These are phyloP conservation scores for Cucumis melo DNA, from an alignment of 306 rosid genomes.

Conservation along the genomic window DNA sequence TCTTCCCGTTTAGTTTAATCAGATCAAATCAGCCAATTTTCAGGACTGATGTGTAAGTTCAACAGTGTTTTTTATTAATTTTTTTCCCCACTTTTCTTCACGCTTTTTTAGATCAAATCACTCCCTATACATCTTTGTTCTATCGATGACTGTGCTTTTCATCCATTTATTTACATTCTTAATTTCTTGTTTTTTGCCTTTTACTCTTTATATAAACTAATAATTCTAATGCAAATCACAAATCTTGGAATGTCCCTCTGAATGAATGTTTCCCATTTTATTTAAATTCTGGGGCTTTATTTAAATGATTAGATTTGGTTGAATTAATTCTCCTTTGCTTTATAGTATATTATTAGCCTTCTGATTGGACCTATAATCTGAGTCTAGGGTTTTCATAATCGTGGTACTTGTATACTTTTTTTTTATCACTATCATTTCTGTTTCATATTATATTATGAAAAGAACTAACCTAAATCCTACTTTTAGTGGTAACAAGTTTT, in stretches of 20 bases:
- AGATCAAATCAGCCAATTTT: slow-evolving; percentile 8
- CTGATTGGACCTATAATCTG: background rate
- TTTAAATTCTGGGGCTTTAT: background rate
- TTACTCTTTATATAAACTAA: background rate
- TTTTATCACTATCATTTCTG: background rate
- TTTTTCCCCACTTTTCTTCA: background rate
- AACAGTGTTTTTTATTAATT: slow-evolving; percentile 3
- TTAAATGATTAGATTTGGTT: background rate
- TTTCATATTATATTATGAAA: background rate
- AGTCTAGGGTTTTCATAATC: background rate
- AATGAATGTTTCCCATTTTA: background rate
- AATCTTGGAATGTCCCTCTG: background rate
- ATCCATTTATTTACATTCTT: background rate
- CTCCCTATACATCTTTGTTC: background rate
- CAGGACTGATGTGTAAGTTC: slow-evolving; percentile 8
- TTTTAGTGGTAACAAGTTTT: background rate
- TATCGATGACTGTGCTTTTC: background rate
- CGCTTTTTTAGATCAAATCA: background rate
- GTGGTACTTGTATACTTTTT: background rate
- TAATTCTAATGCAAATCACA: background rate
- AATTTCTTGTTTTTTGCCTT: background rate
- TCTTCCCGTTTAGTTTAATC: background rate
- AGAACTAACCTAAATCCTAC: background rate
- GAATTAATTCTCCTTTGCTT: background rate
- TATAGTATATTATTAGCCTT: background rate